Conservation (phyloP, 352 stramenopile genomes). For the Phytophthora quininea region DNA sequence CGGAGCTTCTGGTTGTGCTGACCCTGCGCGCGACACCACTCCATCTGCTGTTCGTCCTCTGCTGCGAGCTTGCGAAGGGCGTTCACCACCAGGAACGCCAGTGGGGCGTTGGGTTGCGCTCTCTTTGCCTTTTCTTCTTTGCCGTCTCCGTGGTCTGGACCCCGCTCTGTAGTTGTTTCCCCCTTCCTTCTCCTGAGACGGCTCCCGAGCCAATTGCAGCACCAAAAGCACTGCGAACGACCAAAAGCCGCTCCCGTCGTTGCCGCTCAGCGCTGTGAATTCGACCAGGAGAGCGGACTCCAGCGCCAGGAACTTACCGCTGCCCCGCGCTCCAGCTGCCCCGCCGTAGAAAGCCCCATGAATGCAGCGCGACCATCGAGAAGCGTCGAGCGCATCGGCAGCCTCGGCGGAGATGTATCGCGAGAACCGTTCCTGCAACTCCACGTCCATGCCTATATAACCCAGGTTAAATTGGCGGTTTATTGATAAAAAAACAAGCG, state of each 20-base stretch:
- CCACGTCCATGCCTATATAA: too few species aligned
- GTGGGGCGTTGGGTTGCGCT: constrained; percentile 51
- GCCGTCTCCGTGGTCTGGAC: constrained; percentile 15
- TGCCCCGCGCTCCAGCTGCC: constrained; percentile 6
- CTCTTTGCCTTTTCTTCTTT: constrained; percentile 37
- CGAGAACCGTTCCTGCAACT: too few species aligned
- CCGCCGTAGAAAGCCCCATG: constrained; percentile 44
- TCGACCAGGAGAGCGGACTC: constrained; percentile 40
- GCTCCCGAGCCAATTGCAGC: constrained; percentile 41
- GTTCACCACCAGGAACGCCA: constrained; percentile 65
- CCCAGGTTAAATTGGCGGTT: too few species aligned
- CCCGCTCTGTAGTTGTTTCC: neutral
- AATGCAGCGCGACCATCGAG: constrained; percentile 28
- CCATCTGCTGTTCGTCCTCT: constrained; percentile 1
- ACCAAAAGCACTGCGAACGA: constrained; percentile 44
- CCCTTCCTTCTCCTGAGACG: neutral
- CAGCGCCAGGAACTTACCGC: constrained; percentile 65
- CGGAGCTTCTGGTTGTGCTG: constrained; percentile 29
- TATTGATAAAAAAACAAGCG: too few species aligned
- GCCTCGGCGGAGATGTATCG: too few species aligned
- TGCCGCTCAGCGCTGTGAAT: constrained; percentile 29
- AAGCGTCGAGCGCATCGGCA: neutral
- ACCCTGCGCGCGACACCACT: constrained; percentile 22
- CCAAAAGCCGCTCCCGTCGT: constrained; percentile 29
- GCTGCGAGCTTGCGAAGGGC: constrained; percentile 51